Evolutionary conservation across 306 rosid species (phyloP).

Genomic region (Begonia masoniana): DNA sequence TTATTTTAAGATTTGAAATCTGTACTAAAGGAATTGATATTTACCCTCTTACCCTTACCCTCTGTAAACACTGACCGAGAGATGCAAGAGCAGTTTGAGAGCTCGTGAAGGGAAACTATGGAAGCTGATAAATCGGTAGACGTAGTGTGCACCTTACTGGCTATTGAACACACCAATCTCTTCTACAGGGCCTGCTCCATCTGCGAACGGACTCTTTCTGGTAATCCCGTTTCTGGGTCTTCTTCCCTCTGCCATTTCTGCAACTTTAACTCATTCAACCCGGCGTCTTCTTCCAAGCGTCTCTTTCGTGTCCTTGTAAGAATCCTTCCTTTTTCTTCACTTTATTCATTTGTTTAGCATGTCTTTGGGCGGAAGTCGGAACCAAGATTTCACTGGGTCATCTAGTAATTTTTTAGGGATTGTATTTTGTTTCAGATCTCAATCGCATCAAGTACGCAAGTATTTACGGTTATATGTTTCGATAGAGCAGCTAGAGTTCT

Average conservation of each 20-base stretch:
- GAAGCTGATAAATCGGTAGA: conserved; percentile 19
- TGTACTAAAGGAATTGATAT: too few relatives aligned
- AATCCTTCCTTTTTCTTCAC: background rate
- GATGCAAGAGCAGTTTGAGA: background rate
- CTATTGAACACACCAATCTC: conserved; percentile 30
- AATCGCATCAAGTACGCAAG: conserved; percentile 50
- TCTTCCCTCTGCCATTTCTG: conserved; percentile 37
- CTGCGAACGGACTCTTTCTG: conserved; percentile 49
- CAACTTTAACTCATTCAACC: conserved; percentile 24
- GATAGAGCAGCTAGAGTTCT: conserved; percentile 54
- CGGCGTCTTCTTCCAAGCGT: conserved; percentile 34
- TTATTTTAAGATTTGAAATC: too few relatives aligned
- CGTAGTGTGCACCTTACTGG: conserved; percentile 31
- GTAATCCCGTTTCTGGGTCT: conserved; percentile 9
- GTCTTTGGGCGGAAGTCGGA: background rate
- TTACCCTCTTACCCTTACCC: too few relatives aligned
- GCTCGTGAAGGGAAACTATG: conserved; percentile 9
- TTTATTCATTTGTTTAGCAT: background rate
- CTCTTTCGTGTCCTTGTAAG: conserved; percentile 55
- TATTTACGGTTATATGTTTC: conserved; percentile 48
- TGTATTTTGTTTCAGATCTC: conserved; percentile 36
- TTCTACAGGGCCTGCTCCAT: conserved; percentile 45
- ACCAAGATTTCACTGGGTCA: background rate
- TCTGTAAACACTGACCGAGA: too few relatives aligned
- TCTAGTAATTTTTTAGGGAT: background rate